A percentile compares a stretch with the other conserved stretches of the same genome.
phyloP scores from a whole-genome alignment of 108 stramenopile species.

The Nitzschia putrida region DNA sequence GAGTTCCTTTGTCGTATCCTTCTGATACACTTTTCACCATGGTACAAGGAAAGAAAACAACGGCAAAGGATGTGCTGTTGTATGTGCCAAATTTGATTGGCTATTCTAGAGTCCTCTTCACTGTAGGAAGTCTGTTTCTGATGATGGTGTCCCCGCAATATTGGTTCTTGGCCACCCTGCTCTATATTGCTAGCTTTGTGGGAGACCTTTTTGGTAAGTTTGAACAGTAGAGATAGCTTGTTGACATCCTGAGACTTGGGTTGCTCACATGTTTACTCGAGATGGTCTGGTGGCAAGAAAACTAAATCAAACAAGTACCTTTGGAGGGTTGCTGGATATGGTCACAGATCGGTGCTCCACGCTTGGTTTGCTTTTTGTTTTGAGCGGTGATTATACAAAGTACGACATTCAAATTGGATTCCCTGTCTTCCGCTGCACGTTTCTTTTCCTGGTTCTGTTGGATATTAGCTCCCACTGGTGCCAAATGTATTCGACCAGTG shows the following conservation, averaged over 20 bases:
- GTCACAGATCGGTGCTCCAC: slow-evolving; percentile 96
- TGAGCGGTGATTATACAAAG: slow-evolving; percentile 53
- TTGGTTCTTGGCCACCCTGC: slow-evolving; percentile 61
- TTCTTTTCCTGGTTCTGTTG: slow-evolving; percentile 62
- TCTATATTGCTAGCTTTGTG: slow-evolving; percentile 91
- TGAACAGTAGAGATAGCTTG: not conserved
- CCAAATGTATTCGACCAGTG: slow-evolving; percentile 86
- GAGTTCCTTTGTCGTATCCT: too few relatives aligned
- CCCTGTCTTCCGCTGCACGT: slow-evolving; percentile 37
- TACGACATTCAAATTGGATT: slow-evolving; percentile 16
- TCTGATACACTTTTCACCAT: not conserved
- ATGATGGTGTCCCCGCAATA: slow-evolving; percentile 57
- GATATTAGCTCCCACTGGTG: slow-evolving; percentile 93
- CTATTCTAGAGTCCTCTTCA: slow-evolving; percentile 67
- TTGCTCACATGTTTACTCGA: not conserved
- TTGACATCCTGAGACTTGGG: not conserved
- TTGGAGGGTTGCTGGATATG: slow-evolving; percentile 96
- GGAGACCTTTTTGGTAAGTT: slow-evolving; percentile 83
- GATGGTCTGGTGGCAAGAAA: slow-evolving; percentile 94
- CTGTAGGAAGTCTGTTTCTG: slow-evolving; percentile 58
- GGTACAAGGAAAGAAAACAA: slow-evolving; percentile 24
- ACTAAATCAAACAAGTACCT: slow-evolving; percentile 83
- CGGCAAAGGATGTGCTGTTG: slow-evolving; percentile 69
- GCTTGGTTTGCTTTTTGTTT: slow-evolving; percentile 70
- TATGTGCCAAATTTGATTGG: slow-evolving; percentile 95